phyloP scores from a whole-genome alignment of 495 filamentous ascomycete species.

The Penicillium turbatum region DNA sequence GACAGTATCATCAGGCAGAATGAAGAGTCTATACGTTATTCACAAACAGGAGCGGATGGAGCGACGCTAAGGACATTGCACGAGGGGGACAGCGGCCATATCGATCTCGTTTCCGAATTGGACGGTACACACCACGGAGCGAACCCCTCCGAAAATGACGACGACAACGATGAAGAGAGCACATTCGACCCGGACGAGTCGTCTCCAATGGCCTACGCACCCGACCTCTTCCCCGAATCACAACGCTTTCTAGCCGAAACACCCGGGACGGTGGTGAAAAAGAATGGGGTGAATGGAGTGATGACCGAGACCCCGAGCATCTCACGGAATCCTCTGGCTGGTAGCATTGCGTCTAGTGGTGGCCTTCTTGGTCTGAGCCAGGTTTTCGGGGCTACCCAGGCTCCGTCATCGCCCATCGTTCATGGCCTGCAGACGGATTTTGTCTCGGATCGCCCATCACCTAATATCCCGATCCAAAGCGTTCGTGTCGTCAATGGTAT shows the following conservation, averaged over 20 bases:
- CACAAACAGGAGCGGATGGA: slow-evolving; percentile 24
- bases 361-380: slow-evolving; percentile 49
- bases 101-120: slow-evolving; percentile 45
- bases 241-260: slow-evolving; percentile 46
- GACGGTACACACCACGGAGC: slow-evolving; percentile 24
- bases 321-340: slow-evolving; percentile 45
- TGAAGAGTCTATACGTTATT: slow-evolving; percentile 24
- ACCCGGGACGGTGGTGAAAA: slow-evolving; percentile 38
- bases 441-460: slow-evolving; percentile 49
- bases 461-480: slow-evolving; percentile 46
- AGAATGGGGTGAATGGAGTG: slow-evolving; percentile 26
- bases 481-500: slow-evolving; percentile 32
- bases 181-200: slow-evolving; percentile 36
- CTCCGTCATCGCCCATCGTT: slow-evolving; percentile 48
- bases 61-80: slow-evolving; percentile 39
- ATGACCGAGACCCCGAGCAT: slow-evolving; percentile 35
- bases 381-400: slow-evolving; percentile 49
- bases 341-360: slow-evolving; percentile 37
- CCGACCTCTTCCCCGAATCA: slow-evolving; percentile 47
- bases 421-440: slow-evolving; percentile 37
- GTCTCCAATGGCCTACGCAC: slow-evolving; percentile 36
- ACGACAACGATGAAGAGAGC: slow-evolving; percentile 38
- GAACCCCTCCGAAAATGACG: slow-evolving; percentile 33
- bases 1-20: slow-evolving; percentile 42
- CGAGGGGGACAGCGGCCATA: slow-evolving; percentile 46